phyloP scores from a whole-genome alignment of 495 filamentous ascomycete genomes.

The Bryoglossum gracile region DNA sequence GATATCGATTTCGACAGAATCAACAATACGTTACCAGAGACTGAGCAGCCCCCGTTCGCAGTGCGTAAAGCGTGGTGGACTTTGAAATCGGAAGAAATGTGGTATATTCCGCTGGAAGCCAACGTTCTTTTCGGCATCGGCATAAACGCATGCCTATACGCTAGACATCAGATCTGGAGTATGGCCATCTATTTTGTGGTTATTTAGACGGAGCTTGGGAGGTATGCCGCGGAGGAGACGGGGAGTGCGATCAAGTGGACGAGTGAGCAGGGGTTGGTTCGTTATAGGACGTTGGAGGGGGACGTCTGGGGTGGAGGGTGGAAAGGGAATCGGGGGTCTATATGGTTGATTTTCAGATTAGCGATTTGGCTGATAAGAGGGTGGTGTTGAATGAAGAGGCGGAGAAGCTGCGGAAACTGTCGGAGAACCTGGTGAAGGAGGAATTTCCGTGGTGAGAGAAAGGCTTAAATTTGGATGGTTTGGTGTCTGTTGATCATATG shows the following conservation, averaged over 20 bases:
- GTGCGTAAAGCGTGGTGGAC: conserved; percentile 27
- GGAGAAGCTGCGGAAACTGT: conserved; percentile 43
- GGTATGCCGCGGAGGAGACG: conserved; percentile 26
- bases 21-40: background rate
- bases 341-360: conserved; percentile 7
- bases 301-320: too few species aligned
- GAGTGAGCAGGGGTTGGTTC: conserved; percentile 28
- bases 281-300: conserved; percentile 29
- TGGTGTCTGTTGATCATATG: too few species aligned
- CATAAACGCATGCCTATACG: conserved; percentile 33
- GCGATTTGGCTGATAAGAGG: conserved; percentile 23
- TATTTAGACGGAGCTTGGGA: conserved; percentile 25
- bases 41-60: conserved; percentile 28
- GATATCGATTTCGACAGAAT: conserved; percentile 3
- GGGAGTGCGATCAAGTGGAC: conserved; percentile 26
- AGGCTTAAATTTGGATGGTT: too few species aligned
- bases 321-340: conserved; percentile 6
- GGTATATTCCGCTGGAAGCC: conserved; percentile 40
- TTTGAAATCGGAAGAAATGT: conserved; percentile 26
- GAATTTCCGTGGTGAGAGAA: conserved; percentile 4
- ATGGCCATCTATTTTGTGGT: conserved; percentile 25
- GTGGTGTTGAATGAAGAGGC: conserved; percentile 21
- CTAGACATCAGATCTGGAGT: conserved; percentile 7
- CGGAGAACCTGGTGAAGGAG: conserved; percentile 42
- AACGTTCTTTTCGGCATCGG: conserved; percentile 42